Base-by-base conservation (phyloP, 805 yeast species). In the Torulaspora maleeae region DNA sequence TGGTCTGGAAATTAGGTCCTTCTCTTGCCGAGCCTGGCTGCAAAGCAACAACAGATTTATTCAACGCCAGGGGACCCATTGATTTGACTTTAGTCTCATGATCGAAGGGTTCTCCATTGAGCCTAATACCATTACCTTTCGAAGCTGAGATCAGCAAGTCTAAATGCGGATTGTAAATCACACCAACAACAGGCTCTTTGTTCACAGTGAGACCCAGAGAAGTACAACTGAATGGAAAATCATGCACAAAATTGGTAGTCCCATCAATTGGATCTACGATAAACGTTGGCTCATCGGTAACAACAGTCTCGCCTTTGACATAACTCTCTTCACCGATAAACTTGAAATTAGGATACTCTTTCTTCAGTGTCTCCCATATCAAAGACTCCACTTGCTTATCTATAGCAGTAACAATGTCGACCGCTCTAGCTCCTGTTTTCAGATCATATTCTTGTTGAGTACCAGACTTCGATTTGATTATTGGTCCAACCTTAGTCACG, bases 1-100 rank as follows among this genome's bases (percentile, higher is more conserved):
- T 74, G 45, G 79, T 73, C 93, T 95, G 86, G 56, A 93, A 89
- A 52, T 86, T 82, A 34, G 78, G 73, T 4, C 96, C 97, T 0
- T 95, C 95, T 37, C 86, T 77, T 13, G 93, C 87, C 64, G 97
- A 90, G 38, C 93, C 72, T 42, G 86, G 79, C 61, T 91, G 98
- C 41, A 90, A 73, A 61, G 93, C 98, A 25, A 91, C 95, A 49
- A 84, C 83, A 1, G 95, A 84, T 59, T 95, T 75, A 57, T 91
- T 77, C 44, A 91, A 78, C 0, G 95, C 83, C 61, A 91, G 85
- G 57, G 93, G 96, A 27, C 90, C 81, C 58, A 89, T 73, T 53
- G 95, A 68, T 9, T 82, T 72, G 10, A 88, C 78, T 49, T 87
- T 70, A 20, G 79, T 72, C 59, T 85, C 95, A 41, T 83, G 84